Evolutionary conservation across 2,329 filamentous ascomycete species (phyloP).

Genomic region (Xylariaceae sp.): DNA sequence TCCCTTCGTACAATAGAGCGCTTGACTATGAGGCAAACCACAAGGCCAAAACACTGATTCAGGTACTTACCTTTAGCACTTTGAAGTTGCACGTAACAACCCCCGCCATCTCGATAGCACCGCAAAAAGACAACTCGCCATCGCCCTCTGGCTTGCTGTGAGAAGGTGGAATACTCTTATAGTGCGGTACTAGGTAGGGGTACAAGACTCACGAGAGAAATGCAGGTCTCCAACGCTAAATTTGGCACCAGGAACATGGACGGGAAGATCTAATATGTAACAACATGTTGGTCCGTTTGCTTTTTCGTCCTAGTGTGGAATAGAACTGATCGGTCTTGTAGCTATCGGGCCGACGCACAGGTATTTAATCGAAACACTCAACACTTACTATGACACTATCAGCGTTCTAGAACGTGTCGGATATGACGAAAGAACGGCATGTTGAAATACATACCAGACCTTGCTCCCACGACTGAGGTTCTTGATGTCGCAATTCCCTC

Average conservation of each 20-base stretch:
- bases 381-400: no score
- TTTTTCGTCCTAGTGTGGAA: no score
- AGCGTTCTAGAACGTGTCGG: no score
- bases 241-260: constrained; percentile 82
- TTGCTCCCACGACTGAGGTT: constrained; percentile 76
- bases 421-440: no score
- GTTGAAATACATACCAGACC: constrained; percentile 46
- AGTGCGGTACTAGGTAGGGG: not conserved
- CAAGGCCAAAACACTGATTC: no score
- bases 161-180: not conserved
- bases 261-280: constrained; percentile 56
- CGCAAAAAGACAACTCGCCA: constrained; percentile 84
- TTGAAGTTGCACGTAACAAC: constrained; percentile 87
- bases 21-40: no score
- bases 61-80: constrained; percentile 55
- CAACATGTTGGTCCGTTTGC: no score
- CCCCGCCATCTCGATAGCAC: constrained; percentile 92
- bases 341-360: no score
- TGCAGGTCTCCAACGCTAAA: constrained; percentile 88
- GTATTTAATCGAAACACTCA: no score
- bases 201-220: constrained; percentile 56
- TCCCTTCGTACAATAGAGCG: no score
- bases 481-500: constrained; percentile 90
- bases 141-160: constrained; percentile 59
- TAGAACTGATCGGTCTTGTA: no score